phyloP scores from a whole-genome alignment of 1,139 yeast species.

The Kodamaea fungicola region DNA sequence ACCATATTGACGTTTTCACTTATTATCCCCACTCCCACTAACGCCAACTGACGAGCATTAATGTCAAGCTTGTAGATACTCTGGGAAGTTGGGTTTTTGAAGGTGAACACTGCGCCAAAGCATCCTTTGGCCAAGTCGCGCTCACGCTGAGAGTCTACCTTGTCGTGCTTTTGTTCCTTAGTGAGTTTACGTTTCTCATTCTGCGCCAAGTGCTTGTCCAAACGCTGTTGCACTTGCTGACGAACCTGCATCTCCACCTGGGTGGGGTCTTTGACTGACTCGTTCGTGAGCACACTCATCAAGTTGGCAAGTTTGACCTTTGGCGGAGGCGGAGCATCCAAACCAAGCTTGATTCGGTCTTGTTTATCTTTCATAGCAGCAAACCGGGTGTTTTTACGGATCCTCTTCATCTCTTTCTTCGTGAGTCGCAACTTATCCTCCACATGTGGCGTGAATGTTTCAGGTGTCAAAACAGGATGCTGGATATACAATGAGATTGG shows the following conservation, averaged over 20 bases:
- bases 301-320: constrained; percentile 80
- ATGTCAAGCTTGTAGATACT: constrained; percentile 71
- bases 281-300: constrained; percentile 82
- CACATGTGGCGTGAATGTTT: constrained; percentile 52
- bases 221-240: constrained; percentile 64
- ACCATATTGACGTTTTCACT: constrained; percentile 53
- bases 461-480: constrained; percentile 70
- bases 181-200: constrained; percentile 64
- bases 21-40: constrained; percentile 55
- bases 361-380: constrained; percentile 65
- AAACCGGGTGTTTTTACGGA: constrained; percentile 69
- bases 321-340: constrained; percentile 87
- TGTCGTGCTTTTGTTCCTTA: constrained; percentile 52
- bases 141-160: constrained; percentile 45
- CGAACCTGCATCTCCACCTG: constrained; percentile 72
- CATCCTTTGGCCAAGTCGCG: constrained; percentile 46
- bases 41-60: constrained; percentile 70
- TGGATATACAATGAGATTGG: constrained; percentile 65
- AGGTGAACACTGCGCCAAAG: constrained; percentile 56
- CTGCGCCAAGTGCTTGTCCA: constrained; percentile 52
- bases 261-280: constrained; percentile 89
- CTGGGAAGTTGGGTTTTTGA: constrained; percentile 52
- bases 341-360: constrained; percentile 73
- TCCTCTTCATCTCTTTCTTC: constrained; percentile 70
- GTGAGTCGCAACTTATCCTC: constrained; percentile 61